Evolutionary conservation across 73 alveolate genomes (phyloP).

Genomic region (Paramecium caudatum): DNA sequence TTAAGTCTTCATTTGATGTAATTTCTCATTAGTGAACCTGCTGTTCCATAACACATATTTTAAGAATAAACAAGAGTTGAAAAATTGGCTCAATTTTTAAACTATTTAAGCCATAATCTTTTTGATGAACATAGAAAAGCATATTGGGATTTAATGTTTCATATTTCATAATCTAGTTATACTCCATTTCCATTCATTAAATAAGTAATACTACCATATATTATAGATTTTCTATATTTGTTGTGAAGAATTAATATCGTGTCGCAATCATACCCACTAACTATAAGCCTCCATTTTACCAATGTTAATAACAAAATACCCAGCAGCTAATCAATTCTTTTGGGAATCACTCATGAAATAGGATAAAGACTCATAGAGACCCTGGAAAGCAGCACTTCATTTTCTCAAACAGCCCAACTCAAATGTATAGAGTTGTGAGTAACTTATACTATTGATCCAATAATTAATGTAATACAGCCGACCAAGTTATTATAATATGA

Average conservation of each 20-base stretch:
- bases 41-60: background rate
- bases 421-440: background rate
- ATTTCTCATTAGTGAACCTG: background rate
- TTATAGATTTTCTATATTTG: background rate
- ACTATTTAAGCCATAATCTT: background rate
- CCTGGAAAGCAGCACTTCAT: background rate
- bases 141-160: conserved; percentile 15
- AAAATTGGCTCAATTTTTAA: background rate
- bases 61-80: background rate
- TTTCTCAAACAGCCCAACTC: conserved; percentile 15
- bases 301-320: background rate
- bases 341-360: background rate
- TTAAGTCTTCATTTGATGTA: background rate
- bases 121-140: conserved; percentile 16
- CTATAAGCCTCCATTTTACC: background rate
- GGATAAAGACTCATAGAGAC: background rate
- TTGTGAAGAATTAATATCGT: conserved; percentile 7
- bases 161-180: background rate
- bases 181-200: conserved; percentile 32
- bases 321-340: background rate
- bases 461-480: background rate
- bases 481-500: background rate
- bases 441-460: background rate
- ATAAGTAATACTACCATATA: no score
- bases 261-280: background rate